Evolutionary conservation across 2,329 filamentous ascomycete species (phyloP), one percentile per base, ranked within the genome.

Genomic region (Aspergillus awamori): DNA sequence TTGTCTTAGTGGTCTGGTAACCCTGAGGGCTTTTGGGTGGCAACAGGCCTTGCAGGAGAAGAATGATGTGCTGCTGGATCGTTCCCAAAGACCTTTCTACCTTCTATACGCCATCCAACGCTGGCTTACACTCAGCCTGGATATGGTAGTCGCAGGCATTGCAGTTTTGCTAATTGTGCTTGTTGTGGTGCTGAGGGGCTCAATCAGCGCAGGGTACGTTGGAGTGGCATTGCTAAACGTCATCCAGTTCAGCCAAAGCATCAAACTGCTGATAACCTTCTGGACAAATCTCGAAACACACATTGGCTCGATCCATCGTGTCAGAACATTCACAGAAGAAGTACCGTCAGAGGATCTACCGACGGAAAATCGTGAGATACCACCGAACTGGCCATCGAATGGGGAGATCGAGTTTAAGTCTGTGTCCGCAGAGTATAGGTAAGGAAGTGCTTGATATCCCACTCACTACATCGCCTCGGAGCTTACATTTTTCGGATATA

Each of bases 241-340:
- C 38, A 80, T 86, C 26, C 72, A 79, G 22, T 84, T 87, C 70
- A 84, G 81, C 47, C 77, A 81, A 47, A 80, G 77, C 55, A 76
- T 87, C 60, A 82, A 82, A 59, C 69, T 81, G 8, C 70, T 85
- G n/a, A 76, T 85, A 7, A 77, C 77, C 17, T 80, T 78, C 49
- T 87, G 84, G 84, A 87, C 85, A 0, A 78, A 79, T 45, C 73
- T 87, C 15, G 86, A 88, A 65, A 87, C 84, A 0, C 80, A 81
- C 39, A 80, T 88, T 48, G 85, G 85, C 7, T 84, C 84, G 8
- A 79, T 88, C 8, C 77, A 81, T 4, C 78, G 86, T 22, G 78
- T 87, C 63, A 84, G 83, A 68, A 77, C 79, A n/a, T 86, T 86
- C 63, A 78, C 77, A 1, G 74, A 77, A 6, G 77, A 74, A 30